A percentile compares a stretch with the other conserved stretches of the same genome.
Evolutionary conservation across 2,329 filamentous ascomycete genomes (phyloP).

Genomic region (Delphinella strobiligena): DNA sequence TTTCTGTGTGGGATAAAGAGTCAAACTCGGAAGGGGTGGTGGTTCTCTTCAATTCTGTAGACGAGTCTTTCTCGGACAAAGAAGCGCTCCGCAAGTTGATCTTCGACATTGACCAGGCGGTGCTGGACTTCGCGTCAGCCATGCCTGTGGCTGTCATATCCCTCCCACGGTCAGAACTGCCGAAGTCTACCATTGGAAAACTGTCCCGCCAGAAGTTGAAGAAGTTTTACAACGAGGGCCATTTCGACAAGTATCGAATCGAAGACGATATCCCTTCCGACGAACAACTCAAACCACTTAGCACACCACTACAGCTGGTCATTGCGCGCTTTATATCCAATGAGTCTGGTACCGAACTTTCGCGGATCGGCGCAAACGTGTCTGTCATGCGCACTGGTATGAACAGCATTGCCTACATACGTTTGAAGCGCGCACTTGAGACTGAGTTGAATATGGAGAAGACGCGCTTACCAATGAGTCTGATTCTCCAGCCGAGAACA

Average conservation of each 20-base stretch:
- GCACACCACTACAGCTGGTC: neutral
- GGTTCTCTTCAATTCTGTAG: slow-evolving; percentile 13
- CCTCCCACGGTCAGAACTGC: slow-evolving; percentile 11
- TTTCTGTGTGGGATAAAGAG: slow-evolving; percentile 13
- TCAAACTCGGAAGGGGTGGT: slow-evolving; percentile 12
- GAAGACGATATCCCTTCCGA: neutral
- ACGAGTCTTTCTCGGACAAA: slow-evolving; percentile 10
- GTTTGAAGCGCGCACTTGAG: slow-evolving; percentile 1
- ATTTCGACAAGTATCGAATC: slow-evolving; percentile 4
- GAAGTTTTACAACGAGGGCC: slow-evolving; percentile 10
- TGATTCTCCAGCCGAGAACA: slow-evolving; percentile 7
- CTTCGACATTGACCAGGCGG: slow-evolving; percentile 9
- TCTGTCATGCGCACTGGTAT: slow-evolving; percentile 1
- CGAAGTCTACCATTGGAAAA: slow-evolving; percentile 16
- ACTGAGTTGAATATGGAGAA: neutral
- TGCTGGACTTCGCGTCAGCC: slow-evolving; percentile 5
- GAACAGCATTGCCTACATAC: slow-evolving; percentile 6
- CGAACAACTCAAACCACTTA: neutral
- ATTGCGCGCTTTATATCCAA: neutral
- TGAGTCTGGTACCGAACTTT: neutral
- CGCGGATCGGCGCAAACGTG: neutral
- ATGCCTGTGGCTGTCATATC: slow-evolving; percentile 12
- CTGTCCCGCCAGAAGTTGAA: slow-evolving; percentile 13
- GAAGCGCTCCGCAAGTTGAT: neutral
- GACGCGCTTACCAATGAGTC: neutral